Evolutionary conservation across 495 filamentous ascomycete species (phyloP), one percentile per base, ranked within the genome.

Genomic region (Glonium stellatum): DNA sequence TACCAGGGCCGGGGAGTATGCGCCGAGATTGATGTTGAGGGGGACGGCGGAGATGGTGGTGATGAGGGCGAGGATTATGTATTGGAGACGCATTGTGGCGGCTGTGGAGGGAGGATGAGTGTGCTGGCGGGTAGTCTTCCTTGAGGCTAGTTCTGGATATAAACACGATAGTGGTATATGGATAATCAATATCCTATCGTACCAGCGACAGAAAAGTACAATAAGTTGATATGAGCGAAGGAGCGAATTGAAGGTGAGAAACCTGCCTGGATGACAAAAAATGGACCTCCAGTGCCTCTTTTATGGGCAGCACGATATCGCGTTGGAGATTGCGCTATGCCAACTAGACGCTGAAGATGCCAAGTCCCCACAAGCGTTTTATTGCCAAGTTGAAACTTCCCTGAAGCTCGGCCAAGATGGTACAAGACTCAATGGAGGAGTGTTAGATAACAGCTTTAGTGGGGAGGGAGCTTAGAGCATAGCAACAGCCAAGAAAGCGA

Each of bases 21-120:
- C 79, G 19, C 78, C 80, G 27, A 82, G 71, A 71, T 82, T 82
- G 74, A 82, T 82, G 72, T 82, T 82, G 5, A 82, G 70, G 10
- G 79, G 80, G 58, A 83, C 71, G 41, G 79, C 80, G 44, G 59
- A 61, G 60, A 63, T 55, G 18, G 67, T 51, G 22, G 63, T 54
- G 25, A 64, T 54, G 50, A 66, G 58, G 44, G 55, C 49, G 27
- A 65, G 10, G 57, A 69, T 48, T 18, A 66, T 53, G 63, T 62
- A 41, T 58, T 66, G 67, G 54, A 60, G 60, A 58, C 64, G 67
- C 67, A 69, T 69, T n/a, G 59, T 65, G 53, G 23, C 37, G 46
- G 37, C 41, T 56, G 44, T 56, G 13, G 49, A 53, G 15, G 53
- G 21, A 44, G 15, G 49, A 41, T 60, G 53, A 13, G n/a, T n/a